These are phyloP conservation scores for Alternaria infectoria DNA, from an alignment of 2,329 filamentous ascomycete genomes.

Conservation along the genomic window DNA sequence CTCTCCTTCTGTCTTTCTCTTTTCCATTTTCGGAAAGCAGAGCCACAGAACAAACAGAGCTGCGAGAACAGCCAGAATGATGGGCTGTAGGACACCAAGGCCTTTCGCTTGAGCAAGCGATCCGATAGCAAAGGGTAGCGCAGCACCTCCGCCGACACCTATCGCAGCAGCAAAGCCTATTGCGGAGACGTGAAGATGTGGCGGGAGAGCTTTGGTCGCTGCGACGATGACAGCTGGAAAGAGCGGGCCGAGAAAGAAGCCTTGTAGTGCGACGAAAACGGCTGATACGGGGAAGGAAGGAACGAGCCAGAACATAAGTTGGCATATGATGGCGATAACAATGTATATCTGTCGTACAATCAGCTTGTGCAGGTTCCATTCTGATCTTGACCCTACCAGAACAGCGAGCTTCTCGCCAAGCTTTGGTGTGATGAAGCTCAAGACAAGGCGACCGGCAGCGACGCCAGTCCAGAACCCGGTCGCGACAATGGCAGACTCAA, in stretches of 20 bases:
- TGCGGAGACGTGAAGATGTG: conserved; percentile 73
- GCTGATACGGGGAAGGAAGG: conserved; percentile 74
- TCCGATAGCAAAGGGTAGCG: conserved; percentile 68
- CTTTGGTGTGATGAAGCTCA: conserved; percentile 75
- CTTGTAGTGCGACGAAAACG: conserved; percentile 71
- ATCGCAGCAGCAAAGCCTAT: conserved; percentile 80
- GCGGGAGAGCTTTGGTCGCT: conserved; percentile 73
- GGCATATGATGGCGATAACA: conserved; percentile 63
- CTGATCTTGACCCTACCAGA: conserved; percentile 50
- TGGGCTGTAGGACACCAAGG: conserved; percentile 63
- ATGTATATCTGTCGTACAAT: conserved; percentile 62
- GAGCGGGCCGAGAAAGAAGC: conserved; percentile 78
- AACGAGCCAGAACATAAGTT: conserved; percentile 79
- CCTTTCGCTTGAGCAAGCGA: conserved; percentile 67
- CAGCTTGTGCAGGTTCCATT: conserved; percentile 32
- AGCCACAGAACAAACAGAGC: conserved; percentile 59
- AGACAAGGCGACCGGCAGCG: conserved; percentile 71
- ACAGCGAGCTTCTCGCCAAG: conserved; percentile 70
- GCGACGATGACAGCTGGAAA: conserved; percentile 76
- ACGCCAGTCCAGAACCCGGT: conserved; percentile 85
- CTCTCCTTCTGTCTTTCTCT: background rate
- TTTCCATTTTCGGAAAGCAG: conserved; percentile 26
- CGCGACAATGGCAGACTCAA: conserved; percentile 73
- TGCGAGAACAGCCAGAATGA: conserved; percentile 59
- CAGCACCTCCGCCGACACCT: conserved; percentile 72